Evolutionary conservation across 2,329 filamentous ascomycete species (phyloP).

Genomic region (Emergomyces orientalis): DNA sequence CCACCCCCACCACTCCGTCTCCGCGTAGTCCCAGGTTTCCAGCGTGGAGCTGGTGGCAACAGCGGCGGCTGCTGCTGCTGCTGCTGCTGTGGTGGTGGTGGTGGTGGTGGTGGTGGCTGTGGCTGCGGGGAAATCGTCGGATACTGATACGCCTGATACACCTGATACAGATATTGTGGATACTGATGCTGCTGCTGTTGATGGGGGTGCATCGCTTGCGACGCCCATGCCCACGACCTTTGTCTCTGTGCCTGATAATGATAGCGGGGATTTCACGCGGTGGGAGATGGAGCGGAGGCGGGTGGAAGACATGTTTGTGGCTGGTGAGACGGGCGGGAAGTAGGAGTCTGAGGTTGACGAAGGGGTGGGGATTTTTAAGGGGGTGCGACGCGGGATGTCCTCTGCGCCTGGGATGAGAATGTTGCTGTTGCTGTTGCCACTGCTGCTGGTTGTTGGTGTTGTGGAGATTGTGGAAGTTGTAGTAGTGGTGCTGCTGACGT

Average conservation of each 20-base stretch:
- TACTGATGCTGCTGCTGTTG: slow-evolving; percentile 14
- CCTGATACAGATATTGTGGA: slow-evolving; percentile 26
- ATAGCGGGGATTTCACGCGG: slow-evolving; percentile 27
- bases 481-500: slow-evolving; percentile 21
- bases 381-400: slow-evolving; percentile 13
- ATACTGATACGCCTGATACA: background rate
- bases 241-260: slow-evolving; percentile 23
- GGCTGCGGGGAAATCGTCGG: background rate
- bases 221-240: background rate
- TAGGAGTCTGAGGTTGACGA: slow-evolving; percentile 57
- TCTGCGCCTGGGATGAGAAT: background rate
- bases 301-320: slow-evolving; percentile 27
- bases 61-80: slow-evolving; percentile 23
- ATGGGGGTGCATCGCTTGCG: background rate
- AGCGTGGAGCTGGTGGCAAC: slow-evolving; percentile 29
- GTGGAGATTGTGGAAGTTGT: slow-evolving; percentile 15
- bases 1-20: slow-evolving; percentile 98
- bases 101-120: slow-evolving; percentile 29
- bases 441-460: slow-evolving; percentile 10
- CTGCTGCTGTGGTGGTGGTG: slow-evolving; percentile 36
- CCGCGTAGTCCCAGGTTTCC: slow-evolving; percentile 78
- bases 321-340: slow-evolving; percentile 35
- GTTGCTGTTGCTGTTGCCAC: slow-evolving; percentile 9
- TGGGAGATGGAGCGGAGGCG: slow-evolving; percentile 23
- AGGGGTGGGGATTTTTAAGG: slow-evolving; percentile 28